Evolutionary conservation across 2,329 filamentous ascomycete species (phyloP), one percentile per base, ranked within the genome.

Genomic region (Bipolaris victoriae): DNA sequence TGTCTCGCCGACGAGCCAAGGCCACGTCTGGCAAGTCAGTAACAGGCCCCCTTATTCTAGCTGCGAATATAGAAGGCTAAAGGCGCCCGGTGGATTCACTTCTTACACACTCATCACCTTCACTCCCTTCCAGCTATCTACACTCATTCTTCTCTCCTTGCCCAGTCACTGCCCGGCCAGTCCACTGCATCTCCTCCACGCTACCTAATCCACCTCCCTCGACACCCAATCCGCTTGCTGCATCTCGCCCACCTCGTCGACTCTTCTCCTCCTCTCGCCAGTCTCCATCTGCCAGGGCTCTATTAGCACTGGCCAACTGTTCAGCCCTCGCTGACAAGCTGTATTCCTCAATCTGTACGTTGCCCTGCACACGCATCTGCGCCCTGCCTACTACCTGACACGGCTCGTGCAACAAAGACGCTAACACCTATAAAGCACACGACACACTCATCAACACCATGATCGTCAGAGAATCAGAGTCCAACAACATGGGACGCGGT

Each of bases 401-500:
- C 33, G 26, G 18, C 18, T 26, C 53, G 56, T 67, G 64, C 37
- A 63, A 70, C 63, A 45, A 6, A 6, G 7, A 11, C 31, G 58
- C 71, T 75, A 52, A 75, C 39, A n/a, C 66, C 53, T 73, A 73
- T 70, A 72, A 73, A 72, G 52, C 61, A 72, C 66, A 58, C 63
- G 16, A 49, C 47, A 41, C 57, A 60, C 55, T 58, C 65, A 59
- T 58, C 63, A 49, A 57, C 68, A 74, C 59, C 51, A 79, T 80
- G 78, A 80, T 81, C 64, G 65, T 76, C 71, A 73, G 76, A 72
- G 76, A 77, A 58, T 73, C 72, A 54, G 69, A 74, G 61, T 70
- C 74, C 49, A 76, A 67, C 69, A 80, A 80, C 74, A 81, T 81
- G 79, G 79, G 79, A 56, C 78, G 79, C 63, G 79, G 79, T 59